Conservation (phyloP, 1,284 basidiomycete species). For the Pseudozyma tsukubaensis region DNA sequence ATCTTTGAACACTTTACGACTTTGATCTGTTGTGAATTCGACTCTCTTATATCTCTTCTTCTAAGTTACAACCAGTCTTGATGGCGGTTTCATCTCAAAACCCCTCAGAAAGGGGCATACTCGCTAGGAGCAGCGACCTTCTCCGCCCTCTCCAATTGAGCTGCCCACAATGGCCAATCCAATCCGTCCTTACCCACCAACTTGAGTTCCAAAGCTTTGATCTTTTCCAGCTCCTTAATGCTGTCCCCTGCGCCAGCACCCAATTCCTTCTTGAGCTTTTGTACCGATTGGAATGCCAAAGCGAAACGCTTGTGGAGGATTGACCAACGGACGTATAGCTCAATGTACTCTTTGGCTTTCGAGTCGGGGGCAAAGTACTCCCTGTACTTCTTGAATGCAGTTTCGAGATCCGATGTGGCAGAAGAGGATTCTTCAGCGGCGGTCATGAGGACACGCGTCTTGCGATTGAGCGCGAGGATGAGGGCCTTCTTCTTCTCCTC, state of each 20-base stretch:
- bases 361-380: conserved; percentile 50
- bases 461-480: conserved; percentile 61
- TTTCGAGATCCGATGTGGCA: conserved; percentile 26
- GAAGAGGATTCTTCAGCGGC: conserved; percentile 26
- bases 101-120: conserved; percentile 40
- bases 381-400: conserved; percentile 50
- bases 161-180: conserved; percentile 52
- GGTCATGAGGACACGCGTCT: conserved; percentile 51
- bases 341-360: conserved; percentile 52
- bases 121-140: conserved; percentile 20
- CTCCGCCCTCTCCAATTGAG: conserved; percentile 33
- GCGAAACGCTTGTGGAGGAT: conserved; percentile 58
- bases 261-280: conserved; percentile 64
- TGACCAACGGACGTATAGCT: conserved; percentile 60
- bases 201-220: conserved; percentile 47
- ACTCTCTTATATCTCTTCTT: neutral
- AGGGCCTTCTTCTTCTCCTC: conserved; percentile 63
- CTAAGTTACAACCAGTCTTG: too few species aligned
- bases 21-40: too few species aligned
- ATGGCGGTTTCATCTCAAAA: neutral
- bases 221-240: conserved; percentile 56
- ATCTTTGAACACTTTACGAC: too few species aligned
- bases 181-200: conserved; percentile 43
- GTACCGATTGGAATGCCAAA: conserved; percentile 53
- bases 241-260: conserved; percentile 51